Evolutionary conservation across 2,329 filamentous ascomycete species (phyloP).

Genomic region (Xylaria sp.): DNA sequence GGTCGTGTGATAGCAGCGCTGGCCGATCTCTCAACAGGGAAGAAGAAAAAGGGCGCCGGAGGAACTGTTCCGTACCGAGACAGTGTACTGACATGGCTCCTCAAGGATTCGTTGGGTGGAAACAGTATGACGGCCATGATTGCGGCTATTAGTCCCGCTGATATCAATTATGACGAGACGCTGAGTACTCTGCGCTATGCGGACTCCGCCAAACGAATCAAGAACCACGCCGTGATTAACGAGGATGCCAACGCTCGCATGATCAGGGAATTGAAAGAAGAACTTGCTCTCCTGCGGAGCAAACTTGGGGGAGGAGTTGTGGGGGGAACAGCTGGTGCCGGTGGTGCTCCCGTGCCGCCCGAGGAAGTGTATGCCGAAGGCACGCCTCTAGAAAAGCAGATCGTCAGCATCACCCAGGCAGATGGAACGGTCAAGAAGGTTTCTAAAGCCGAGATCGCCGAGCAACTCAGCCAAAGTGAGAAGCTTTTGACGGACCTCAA

Average conservation of each 20-base stretch:
- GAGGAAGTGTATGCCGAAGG: constrained; percentile 91
- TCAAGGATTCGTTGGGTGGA: constrained; percentile 95
- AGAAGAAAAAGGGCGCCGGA: constrained; percentile 77
- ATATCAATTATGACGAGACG: constrained; percentile 99
- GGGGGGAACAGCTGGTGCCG: constrained; percentile 51
- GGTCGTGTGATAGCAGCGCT: constrained; percentile 97
- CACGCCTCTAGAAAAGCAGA: constrained; percentile 92
- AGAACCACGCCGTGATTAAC: constrained; percentile 99
- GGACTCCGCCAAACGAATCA: constrained; percentile 97
- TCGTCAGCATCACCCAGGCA: constrained; percentile 87
- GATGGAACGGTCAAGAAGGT: constrained; percentile 93
- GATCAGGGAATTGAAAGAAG: constrained; percentile 97
- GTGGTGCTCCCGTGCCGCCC: constrained; percentile 51
- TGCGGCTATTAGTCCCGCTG: constrained; percentile 94
- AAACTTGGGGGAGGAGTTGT: constrained; percentile 72
- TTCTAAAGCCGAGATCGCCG: constrained; percentile 96
- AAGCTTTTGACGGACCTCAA: constrained; percentile 96
- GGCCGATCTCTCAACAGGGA: constrained; percentile 85
- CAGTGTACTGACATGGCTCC: constrained; percentile 91
- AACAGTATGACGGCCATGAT: constrained; percentile 99
- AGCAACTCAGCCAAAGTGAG: constrained; percentile 94
- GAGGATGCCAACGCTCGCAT: constrained; percentile 98
- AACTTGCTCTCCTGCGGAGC: constrained; percentile 81
- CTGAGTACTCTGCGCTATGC: constrained; percentile 94
- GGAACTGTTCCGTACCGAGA: constrained; percentile 93